Conservation (phyloP, 331 rosid genomes). For the Pyrus hybrid region DNA sequence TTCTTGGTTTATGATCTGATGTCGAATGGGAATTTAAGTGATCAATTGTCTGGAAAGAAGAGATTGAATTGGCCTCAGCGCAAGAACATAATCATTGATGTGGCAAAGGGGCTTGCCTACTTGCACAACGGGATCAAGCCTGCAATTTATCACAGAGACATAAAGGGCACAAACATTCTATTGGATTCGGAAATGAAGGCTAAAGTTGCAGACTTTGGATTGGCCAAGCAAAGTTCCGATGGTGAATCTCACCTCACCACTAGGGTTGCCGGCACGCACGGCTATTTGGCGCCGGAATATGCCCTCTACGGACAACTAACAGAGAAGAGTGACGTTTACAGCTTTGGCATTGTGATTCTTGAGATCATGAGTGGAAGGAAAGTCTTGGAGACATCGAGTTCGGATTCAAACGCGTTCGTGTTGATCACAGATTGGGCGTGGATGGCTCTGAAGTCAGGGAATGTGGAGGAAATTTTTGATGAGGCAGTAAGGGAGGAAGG, state of each 20-base stretch:
- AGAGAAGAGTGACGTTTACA: slow-evolving; percentile 75
- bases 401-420: slow-evolving; percentile 28
- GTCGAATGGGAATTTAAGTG: slow-evolving; percentile 60
- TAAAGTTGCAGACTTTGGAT: slow-evolving; percentile 68
- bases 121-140: slow-evolving; percentile 76
- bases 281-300: slow-evolving; percentile 82
- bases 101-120: slow-evolving; percentile 75
- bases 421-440: slow-evolving; percentile 88
- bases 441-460: slow-evolving; percentile 47
- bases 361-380: slow-evolving; percentile 82
- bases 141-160: slow-evolving; percentile 75
- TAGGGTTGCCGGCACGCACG: slow-evolving; percentile 76
- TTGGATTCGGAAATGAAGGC: slow-evolving; percentile 65
- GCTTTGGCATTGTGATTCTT: slow-evolving; percentile 74
- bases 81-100: slow-evolving; percentile 61
- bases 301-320: slow-evolving; percentile 79
- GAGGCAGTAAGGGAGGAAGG: slow-evolving; percentile 43
- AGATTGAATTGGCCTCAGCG: slow-evolving; percentile 74
- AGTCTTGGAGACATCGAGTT: slow-evolving; percentile 42
- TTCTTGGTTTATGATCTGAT: slow-evolving; percentile 73
- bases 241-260: slow-evolving; percentile 76
- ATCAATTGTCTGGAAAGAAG: slow-evolving; percentile 31
- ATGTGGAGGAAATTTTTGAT: slow-evolving; percentile 42
- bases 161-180: slow-evolving; percentile 68
- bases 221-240: slow-evolving; percentile 58